Evolutionary conservation across 257 asterid species (phyloP), one percentile per base, ranked within the genome.

Genomic region (Agastache rugosa): DNA sequence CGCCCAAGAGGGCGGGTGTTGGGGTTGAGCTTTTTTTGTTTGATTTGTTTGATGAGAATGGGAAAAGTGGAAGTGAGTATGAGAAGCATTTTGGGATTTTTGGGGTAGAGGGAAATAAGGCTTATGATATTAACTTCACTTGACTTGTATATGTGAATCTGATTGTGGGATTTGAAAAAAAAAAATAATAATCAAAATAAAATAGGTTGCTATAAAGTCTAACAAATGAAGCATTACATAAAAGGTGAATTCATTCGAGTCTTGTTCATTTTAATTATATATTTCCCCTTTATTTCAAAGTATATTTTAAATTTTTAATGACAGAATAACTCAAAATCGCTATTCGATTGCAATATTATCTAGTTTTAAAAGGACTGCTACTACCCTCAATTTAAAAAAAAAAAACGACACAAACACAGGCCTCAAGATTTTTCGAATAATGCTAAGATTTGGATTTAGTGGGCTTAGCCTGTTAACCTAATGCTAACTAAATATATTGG

Each of bases 81-180:
- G 96, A 89, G 41, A 85, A 68, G 82, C 91, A 91, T 73, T 89
- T 87, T 80, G 96, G 97, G 71, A 89, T 91, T 35, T 87, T 91
- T 83, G 79, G 79, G n/a, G 75, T 61, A 0, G 72, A 89, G 80
- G 92, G 96, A 1, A 16, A 5, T 10, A 86, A 82, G 77, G 85
- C 89, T 56, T 89, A 91, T 75, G 88, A 89, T 35, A 67, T 89
- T 67, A 78, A 60, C 17, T 89, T 89, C 73, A 62, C 20, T 45
- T 42, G 1, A 29, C 0, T 37, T 60, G 15, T 44, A 37, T 10
- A 12, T 45, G 34, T 4, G 7, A 31, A 5, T 47, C 6, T 16
- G 17, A 22, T 20, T 55, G 2, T 20, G 15, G 15, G n/a, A 44
- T 44, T 42, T 42, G 48, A 9, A 11, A 11, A 42, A 9, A 11